Conservation (phyloP, 2,329 filamentous ascomycete species). For the Paracorniculantispora psalliotae region DNA sequence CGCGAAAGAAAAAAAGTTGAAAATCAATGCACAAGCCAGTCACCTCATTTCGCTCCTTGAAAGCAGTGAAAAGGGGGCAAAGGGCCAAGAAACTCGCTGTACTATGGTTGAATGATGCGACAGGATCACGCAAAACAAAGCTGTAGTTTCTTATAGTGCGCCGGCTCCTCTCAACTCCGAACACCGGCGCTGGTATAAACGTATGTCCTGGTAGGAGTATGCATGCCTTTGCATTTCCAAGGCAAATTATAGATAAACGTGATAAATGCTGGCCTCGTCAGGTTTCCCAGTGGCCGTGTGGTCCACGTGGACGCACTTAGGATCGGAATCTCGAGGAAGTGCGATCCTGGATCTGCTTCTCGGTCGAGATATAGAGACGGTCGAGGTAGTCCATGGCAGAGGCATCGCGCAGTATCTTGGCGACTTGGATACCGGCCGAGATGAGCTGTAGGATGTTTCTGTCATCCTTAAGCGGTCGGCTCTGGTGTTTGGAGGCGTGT, state of each 20-base stretch:
- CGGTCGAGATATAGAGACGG: constrained; percentile 74
- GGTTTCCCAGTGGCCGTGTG: neutral
- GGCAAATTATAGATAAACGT: constrained; percentile 12
- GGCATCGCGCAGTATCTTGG: constrained; percentile 81
- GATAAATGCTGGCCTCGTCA: neutral
- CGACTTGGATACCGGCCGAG: constrained; percentile 80
- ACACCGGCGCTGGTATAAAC: constrained; percentile 7
- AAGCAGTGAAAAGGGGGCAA: neutral
- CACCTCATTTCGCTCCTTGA: neutral
- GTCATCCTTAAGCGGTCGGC: constrained; percentile 79
- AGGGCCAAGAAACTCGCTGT: neutral
- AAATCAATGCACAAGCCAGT: too few species aligned
- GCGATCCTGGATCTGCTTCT: constrained; percentile 70
- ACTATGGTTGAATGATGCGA: neutral
- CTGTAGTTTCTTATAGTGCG: neutral
- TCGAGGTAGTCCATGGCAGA: constrained; percentile 79
- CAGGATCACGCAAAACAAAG: neutral
- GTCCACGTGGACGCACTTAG: neutral
- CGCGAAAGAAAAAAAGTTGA: neutral
- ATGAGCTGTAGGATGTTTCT: constrained; percentile 84
- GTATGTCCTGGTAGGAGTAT: constrained; percentile 6
- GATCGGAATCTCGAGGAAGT: constrained; percentile 36
- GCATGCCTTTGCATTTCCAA: neutral
- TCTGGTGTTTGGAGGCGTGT: constrained; percentile 78
- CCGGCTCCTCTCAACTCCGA: neutral